These are phyloP conservation scores for Verticillium albo-atrum DNA, from an alignment of 2,329 filamentous ascomycete genomes.

Conservation along the genomic window DNA sequence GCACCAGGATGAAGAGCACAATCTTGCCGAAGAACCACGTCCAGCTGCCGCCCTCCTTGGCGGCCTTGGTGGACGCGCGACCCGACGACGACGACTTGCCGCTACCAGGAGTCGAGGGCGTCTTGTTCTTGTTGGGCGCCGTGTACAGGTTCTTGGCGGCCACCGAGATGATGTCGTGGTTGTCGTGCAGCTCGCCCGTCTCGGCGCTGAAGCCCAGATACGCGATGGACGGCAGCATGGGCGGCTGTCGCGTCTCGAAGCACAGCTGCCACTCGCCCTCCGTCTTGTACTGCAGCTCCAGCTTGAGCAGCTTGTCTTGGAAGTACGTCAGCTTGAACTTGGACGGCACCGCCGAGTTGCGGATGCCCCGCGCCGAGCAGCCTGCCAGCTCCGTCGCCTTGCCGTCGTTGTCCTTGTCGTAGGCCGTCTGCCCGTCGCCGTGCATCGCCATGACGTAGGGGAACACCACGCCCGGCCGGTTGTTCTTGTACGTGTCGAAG, in stretches of 20 bases:
- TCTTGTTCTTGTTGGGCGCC: conserved; percentile 41
- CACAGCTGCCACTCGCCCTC: conserved; percentile 86
- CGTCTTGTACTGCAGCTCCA: conserved; percentile 91
- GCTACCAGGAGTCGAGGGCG: conserved; percentile 24
- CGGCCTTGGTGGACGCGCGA: conserved; percentile 26
- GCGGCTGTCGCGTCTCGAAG: conserved; percentile 69
- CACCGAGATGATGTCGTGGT: conserved; percentile 92
- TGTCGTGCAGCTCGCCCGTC: conserved; percentile 94
- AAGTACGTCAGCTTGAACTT: conserved; percentile 92
- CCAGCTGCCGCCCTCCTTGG: conserved; percentile 50
- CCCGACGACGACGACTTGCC: conserved; percentile 18
- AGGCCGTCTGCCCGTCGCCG: conserved; percentile 81
- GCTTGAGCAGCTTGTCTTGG: conserved; percentile 84
- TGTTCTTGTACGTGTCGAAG: conserved; percentile 99
- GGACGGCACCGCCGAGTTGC: conserved; percentile 73
- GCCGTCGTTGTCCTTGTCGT: conserved; percentile 92
- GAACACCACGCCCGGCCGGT: conserved; percentile 90
- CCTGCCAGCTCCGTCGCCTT: conserved; percentile 90
- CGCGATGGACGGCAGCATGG: conserved; percentile 72
- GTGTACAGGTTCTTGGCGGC: conserved; percentile 85
- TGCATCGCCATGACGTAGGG: conserved; percentile 99
- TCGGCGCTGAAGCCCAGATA: conserved; percentile 80
- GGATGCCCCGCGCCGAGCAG: conserved; percentile 89
- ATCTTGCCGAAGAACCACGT: conserved; percentile 73
- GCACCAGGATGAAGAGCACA: conserved; percentile 65